Evolutionary conservation across 495 filamentous ascomycete species (phyloP).

Genomic region (Aspergillus leporis): DNA sequence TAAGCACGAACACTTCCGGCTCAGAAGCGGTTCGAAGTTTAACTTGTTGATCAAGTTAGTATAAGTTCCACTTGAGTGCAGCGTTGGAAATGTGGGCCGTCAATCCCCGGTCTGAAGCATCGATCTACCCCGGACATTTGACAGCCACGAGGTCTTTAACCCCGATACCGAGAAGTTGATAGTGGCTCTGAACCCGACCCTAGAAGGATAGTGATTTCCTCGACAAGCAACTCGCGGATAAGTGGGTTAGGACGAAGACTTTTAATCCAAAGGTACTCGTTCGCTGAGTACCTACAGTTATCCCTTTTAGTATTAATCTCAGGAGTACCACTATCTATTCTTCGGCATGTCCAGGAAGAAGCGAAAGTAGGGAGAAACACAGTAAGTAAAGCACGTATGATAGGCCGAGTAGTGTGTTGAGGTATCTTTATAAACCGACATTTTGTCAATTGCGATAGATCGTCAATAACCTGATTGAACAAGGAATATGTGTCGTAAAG

Average conservation of each 20-base stretch:
- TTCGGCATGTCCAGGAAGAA: background rate
- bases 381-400: constrained; percentile 1
- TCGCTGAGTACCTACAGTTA: background rate
- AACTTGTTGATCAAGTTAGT: too few relatives aligned
- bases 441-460: constrained; percentile 9
- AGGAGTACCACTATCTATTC: background rate
- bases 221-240: constrained; percentile 3
- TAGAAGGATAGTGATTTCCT: constrained; percentile 5
- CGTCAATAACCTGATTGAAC: constrained; percentile 6
- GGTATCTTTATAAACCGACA: background rate
- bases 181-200: too few relatives aligned
- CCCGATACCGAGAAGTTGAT: too few relatives aligned
- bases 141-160: too few relatives aligned
- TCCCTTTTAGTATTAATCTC: constrained; percentile 1
- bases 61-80: too few relatives aligned
- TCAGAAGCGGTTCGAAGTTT: too few relatives aligned
- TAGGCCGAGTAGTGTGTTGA: constrained; percentile 1
- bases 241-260: constrained; percentile 3
- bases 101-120: too few relatives aligned
- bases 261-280: constrained; percentile 11
- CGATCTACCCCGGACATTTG: background rate
- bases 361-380: background rate
- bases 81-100: too few relatives aligned
- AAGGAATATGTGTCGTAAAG: constrained; percentile 5
- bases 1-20: too few relatives aligned